A percentile compares a stretch with the other conserved stretches of the same genome.
Evolutionary conservation across 2,329 filamentous ascomycete species (phyloP).

Genomic region (Aplosporella prunicola): DNA sequence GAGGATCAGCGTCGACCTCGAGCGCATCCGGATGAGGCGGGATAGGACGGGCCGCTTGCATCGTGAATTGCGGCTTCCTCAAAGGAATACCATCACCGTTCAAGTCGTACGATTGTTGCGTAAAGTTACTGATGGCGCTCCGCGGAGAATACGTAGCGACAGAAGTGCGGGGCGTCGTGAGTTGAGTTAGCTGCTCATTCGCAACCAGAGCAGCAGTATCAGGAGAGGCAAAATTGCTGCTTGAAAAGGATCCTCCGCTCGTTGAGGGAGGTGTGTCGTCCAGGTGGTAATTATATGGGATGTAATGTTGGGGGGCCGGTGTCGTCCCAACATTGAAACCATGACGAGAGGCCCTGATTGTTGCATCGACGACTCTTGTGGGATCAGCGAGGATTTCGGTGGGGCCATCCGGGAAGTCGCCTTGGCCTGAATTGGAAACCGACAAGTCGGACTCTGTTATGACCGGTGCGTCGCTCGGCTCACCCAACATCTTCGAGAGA

Average conservation of each 20-base stretch:
- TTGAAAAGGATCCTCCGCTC: conserved; percentile 8
- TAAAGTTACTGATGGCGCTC: conserved; percentile 6
- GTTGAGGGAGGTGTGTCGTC: conserved; percentile 7
- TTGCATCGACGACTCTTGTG: too few relatives aligned
- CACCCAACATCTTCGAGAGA: conserved; percentile 4
- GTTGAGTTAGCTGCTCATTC: conserved; percentile 1
- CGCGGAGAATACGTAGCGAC: conserved; percentile 7
- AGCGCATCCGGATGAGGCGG: conserved; percentile 22
- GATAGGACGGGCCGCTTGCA: conserved; percentile 16
- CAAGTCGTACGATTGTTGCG: conserved; percentile 9
- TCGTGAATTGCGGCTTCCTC: conserved; percentile 16
- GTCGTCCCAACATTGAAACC: too few relatives aligned
- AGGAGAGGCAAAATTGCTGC: conserved; percentile 8
- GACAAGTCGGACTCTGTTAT: conserved; percentile 2
- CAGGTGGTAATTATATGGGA: too few relatives aligned
- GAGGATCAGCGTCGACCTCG: conserved; percentile 20
- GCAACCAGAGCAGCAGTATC: conserved; percentile 8
- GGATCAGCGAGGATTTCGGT: too few relatives aligned
- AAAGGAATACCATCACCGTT: conserved; percentile 13
- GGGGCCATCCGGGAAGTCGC: too few relatives aligned
- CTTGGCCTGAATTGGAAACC: conserved; percentile 2
- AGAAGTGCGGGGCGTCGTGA: conserved; percentile 7
- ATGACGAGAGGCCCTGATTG: too few relatives aligned
- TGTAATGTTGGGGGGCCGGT: conserved; percentile 2
- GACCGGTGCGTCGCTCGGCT: conserved; percentile 5